Conservation (phyloP, 139 green algal species). For the Zygnema cylindricum region DNA sequence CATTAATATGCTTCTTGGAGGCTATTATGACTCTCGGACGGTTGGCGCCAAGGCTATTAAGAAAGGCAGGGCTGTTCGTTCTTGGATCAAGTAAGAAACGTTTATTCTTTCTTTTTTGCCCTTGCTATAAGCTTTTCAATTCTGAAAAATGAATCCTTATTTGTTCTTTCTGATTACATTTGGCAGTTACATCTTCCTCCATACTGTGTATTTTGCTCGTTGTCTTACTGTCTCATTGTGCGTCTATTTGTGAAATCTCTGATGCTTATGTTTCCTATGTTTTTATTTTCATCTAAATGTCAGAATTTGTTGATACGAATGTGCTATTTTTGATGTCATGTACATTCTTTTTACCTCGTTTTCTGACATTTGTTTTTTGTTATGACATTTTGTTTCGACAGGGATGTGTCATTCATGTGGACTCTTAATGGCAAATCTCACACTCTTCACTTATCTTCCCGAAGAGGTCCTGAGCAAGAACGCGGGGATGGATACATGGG, state of each 20-base stretch:
- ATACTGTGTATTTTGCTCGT: background rate
- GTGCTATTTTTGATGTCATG: background rate
- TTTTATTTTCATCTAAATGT: background rate
- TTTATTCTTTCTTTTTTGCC: background rate
- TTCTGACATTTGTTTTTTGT: too few relatives aligned
- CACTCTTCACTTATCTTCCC: background rate
- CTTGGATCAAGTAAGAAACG: constrained; percentile 29
- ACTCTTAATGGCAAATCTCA: constrained; percentile 9
- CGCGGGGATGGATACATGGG: constrained; percentile 43
- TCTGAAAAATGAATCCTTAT: too few relatives aligned
- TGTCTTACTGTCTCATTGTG: background rate
- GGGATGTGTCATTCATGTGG: constrained; percentile 11
- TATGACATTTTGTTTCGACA: too few relatives aligned
- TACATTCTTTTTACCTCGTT: too few relatives aligned
- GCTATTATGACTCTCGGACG: constrained; percentile 33
- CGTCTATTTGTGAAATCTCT: background rate
- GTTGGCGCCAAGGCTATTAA: background rate
- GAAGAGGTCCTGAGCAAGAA: background rate
- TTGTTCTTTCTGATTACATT: background rate
- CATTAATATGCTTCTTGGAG: constrained; percentile 55
- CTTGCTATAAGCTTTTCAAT: background rate
- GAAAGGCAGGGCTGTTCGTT: background rate
- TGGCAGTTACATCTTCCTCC: background rate
- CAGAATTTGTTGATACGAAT: background rate
- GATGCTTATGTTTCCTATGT: background rate